phyloP scores from a whole-genome alignment of 1,139 yeast species.

The Suhomyces bribrorum region DNA sequence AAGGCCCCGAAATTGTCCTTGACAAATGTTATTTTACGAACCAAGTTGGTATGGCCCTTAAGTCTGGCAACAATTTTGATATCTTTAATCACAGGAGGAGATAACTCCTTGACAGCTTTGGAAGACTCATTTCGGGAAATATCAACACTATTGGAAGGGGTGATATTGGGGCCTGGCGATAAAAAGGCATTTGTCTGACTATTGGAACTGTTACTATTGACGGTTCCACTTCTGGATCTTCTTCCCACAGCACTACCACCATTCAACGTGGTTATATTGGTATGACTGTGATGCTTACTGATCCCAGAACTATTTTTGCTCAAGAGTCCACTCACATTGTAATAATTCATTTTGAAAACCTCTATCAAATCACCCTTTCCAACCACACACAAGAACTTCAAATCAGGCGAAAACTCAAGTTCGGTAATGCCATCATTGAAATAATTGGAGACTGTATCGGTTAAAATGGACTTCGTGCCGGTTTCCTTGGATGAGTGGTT shows the following conservation, averaged over 20 bases:
- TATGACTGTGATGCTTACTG: slow-evolving; percentile 18
- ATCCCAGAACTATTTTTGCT: slow-evolving; percentile 17
- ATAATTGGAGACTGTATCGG: slow-evolving; percentile 66
- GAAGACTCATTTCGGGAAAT: slow-evolving; percentile 10
- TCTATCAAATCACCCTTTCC: slow-evolving; percentile 64
- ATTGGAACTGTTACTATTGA: slow-evolving; percentile 31
- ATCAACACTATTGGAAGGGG: slow-evolving; percentile 28
- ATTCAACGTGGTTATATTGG: slow-evolving; percentile 15
- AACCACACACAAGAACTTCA: slow-evolving; percentile 56
- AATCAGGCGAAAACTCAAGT: slow-evolving; percentile 64
- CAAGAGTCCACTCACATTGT: slow-evolving; percentile 37
- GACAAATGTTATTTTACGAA: slow-evolving; percentile 47
- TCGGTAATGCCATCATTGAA: slow-evolving; percentile 64
- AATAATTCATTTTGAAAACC: slow-evolving; percentile 48
- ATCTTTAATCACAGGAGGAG: slow-evolving; percentile 44
- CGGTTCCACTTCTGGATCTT: slow-evolving; percentile 43
- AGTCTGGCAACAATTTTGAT: slow-evolving; percentile 50
- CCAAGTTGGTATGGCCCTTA: slow-evolving; percentile 70
- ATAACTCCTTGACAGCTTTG: slow-evolving; percentile 17
- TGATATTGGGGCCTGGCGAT: slow-evolving; percentile 20
- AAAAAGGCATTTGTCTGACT: slow-evolving; percentile 19
- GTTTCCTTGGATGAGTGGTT: slow-evolving; percentile 13
- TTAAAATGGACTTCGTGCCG: slow-evolving; percentile 24
- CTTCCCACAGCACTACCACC: slow-evolving; percentile 19
- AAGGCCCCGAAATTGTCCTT: slow-evolving; percentile 18